Evolutionary conservation across 148 eudicot genomes (phyloP), one percentile per base, ranked within the genome.

Genomic region (Dianthus caryophyllus): DNA sequence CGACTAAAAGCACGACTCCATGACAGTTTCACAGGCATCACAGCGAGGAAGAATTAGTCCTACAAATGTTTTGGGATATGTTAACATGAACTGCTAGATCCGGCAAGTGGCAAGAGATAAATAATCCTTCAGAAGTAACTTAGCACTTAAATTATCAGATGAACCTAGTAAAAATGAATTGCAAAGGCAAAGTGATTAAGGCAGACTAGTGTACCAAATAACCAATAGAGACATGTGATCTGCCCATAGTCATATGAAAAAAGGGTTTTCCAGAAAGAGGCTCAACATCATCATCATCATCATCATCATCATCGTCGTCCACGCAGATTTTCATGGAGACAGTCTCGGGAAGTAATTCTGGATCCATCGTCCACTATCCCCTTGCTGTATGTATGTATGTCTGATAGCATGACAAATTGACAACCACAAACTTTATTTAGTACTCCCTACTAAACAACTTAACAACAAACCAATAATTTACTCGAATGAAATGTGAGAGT

Each of bases 261-360:
- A 15, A 27, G 21, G 67, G 67, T 7, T 64, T 64, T 20, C 54
- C 54, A 4, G 67, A 8, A 9, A 64, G 67, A 44, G 67, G 67
- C 31, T 47, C 36, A 51, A 64, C 15, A n/a, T 64, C 67, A 47
- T 17, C 18, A 33, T 46, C 67, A 12, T 64, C 39, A n/a, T n/a
- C n/a, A n/a, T 47, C 36, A 51, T 44, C 15, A n/a, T 64, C 67
- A 47, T 17, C 18, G 52, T 46, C 67, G 20, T 64, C 39, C 17
- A 14, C 0, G 38, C 61, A 24, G 0, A 21, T 43, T 6, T 0
- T 26, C 27, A 13, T 24, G 25, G 53, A 16, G 29, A 64, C 20
- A 15, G 53, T 53, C 9, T 22, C 14, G 8, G 38, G 17, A 0
- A 29, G 36, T 21, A 44, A 9, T 20, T 13, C 66, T 8, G 24